These are phyloP conservation scores for Candida sp. DNA, from an alignment of 1,139 yeast species.

Conservation along the genomic window DNA sequence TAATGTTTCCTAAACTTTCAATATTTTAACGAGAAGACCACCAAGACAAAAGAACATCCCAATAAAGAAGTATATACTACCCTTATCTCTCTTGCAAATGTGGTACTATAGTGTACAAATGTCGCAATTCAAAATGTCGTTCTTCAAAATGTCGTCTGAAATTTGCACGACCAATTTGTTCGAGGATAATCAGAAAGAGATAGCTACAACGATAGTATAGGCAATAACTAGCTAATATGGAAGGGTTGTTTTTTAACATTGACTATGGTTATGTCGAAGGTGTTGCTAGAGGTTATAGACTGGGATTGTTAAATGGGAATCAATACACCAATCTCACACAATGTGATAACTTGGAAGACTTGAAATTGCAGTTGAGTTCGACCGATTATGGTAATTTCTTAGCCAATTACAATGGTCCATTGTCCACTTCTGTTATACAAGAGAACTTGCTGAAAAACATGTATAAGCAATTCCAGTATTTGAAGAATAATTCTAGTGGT, in stretches of 20 bases:
- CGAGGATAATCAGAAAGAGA: not conserved
- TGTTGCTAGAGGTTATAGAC: slow-evolving; percentile 89
- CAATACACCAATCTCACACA: slow-evolving; percentile 93
- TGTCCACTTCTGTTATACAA: slow-evolving; percentile 82
- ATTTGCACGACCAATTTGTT: not conserved
- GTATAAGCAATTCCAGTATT: slow-evolving; percentile 80
- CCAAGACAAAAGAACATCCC: no score
- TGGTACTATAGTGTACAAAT: no score
- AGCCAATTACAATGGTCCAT: slow-evolving; percentile 75
- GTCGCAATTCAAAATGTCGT: no score
- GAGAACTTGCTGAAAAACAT: slow-evolving; percentile 72
- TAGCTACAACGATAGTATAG: not conserved
- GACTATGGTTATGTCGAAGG: slow-evolving; percentile 93
- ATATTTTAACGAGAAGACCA: no score
- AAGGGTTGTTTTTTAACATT: slow-evolving; percentile 59
- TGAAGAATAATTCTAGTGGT: slow-evolving; percentile 81
- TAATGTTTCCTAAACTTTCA: no score
- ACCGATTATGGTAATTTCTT: slow-evolving; percentile 95
- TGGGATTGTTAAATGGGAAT: slow-evolving; percentile 70
- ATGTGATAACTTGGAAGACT: slow-evolving; percentile 92
- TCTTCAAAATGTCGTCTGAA: no score
- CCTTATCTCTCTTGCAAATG: no score
- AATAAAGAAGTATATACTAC: no score
- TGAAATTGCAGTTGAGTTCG: slow-evolving; percentile 89
- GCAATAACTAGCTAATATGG: slow-evolving; percentile 12